A percentile compares a stretch with the other conserved stretches of the same genome.
Conservation (phyloP, 2,329 filamentous ascomycete genomes). For the Macrophomina tecta region DNA sequence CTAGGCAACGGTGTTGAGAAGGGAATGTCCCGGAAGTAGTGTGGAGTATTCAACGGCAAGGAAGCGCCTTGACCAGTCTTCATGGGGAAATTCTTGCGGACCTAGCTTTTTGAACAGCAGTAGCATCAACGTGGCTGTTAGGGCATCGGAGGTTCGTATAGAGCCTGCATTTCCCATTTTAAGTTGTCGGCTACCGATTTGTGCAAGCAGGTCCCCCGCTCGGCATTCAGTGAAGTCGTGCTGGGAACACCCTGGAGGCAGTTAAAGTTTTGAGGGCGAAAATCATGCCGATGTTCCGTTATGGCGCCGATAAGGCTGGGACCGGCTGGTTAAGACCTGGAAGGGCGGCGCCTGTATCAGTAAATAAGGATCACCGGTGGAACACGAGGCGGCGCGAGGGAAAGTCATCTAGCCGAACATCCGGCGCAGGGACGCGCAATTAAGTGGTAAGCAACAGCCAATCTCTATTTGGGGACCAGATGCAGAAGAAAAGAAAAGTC, state of each 20-base stretch:
- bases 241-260: not conserved
- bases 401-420: constrained; percentile 11
- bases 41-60: not conserved
- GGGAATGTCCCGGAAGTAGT: too few species aligned
- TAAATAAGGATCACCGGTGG: constrained; percentile 18
- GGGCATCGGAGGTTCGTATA: not conserved
- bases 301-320: not conserved
- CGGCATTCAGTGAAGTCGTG: too few species aligned
- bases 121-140: not conserved
- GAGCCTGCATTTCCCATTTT: not conserved
- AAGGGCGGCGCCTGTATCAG: not conserved
- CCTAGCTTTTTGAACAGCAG: not conserved
- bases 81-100: not conserved
- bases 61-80: not conserved
- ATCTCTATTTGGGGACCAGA: constrained; percentile 4
- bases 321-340: not conserved
- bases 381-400: constrained; percentile 4
- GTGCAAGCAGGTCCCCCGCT: not conserved
- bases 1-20: too few species aligned
- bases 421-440: constrained; percentile 2
- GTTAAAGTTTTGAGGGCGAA: not conserved
- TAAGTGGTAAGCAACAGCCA: not conserved
- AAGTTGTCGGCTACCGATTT: not conserved
- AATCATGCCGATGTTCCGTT: too few species aligned
- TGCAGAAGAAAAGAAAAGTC: not conserved